Conservation (phyloP, 306 rosid genomes). For the Cajanus cajan region DNA sequence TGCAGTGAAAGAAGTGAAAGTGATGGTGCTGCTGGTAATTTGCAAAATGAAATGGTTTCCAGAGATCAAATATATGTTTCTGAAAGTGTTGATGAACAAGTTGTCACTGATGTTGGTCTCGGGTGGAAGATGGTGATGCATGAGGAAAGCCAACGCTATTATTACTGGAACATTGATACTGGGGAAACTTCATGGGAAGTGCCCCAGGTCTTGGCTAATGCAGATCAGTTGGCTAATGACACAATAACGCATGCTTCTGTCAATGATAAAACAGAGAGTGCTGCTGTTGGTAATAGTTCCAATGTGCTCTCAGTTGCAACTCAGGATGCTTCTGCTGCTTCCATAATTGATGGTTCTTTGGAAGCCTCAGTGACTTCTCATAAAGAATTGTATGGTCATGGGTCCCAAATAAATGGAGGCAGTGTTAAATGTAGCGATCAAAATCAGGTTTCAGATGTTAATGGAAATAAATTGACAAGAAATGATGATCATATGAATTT, state of each 20-base stretch:
- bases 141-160: slow-evolving; percentile 78
- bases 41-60: slow-evolving; percentile 43
- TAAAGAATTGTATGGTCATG: slow-evolving; percentile 39
- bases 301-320: slow-evolving; percentile 31
- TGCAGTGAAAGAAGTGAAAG: slow-evolving; percentile 43
- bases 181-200: slow-evolving; percentile 99
- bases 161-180: slow-evolving; percentile 91
- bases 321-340: slow-evolving; percentile 39
- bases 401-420: slow-evolving; percentile 46
- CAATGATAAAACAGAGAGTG: slow-evolving; percentile 32
- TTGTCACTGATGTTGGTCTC: slow-evolving; percentile 51
- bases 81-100: slow-evolving; percentile 45
- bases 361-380: slow-evolving; percentile 30
- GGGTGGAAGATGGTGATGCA: slow-evolving; percentile 97
- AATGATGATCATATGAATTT: slow-evolving; percentile 21
- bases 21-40: slow-evolving; percentile 32
- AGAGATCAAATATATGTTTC: slow-evolving; percentile 39
- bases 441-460: slow-evolving; percentile 42
- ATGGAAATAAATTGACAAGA: slow-evolving; percentile 36
- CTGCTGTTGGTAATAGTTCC: slow-evolving; percentile 38
- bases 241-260: slow-evolving; percentile 30
- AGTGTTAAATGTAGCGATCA: slow-evolving; percentile 38
- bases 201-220: slow-evolving; percentile 67
- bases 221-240: slow-evolving; percentile 46
- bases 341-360: slow-evolving; percentile 31